These are phyloP conservation scores for Euphorbia pulcherrima DNA, from an alignment of 345 rosid genomes.

Conservation along the genomic window DNA sequence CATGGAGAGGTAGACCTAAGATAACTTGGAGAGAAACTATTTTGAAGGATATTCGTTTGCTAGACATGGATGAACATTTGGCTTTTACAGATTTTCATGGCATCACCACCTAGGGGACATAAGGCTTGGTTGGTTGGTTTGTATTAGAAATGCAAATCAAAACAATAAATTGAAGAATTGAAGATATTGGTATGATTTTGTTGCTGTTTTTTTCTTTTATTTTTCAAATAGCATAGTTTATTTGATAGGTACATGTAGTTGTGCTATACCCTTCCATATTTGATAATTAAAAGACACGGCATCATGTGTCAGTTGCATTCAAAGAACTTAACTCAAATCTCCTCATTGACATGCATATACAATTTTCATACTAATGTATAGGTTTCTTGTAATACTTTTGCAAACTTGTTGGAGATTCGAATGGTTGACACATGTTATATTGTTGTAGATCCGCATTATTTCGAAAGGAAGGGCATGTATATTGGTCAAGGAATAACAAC, in stretches of 20 bases:
- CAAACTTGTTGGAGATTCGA: slow-evolving; percentile 12
- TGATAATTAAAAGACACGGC: background rate
- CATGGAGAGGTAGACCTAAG: too few relatives aligned
- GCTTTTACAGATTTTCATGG: too few relatives aligned
- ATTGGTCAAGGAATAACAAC: slow-evolving; percentile 85
- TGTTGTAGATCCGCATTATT: slow-evolving; percentile 69
- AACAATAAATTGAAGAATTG: background rate
- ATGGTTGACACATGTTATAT: slow-evolving; percentile 25
- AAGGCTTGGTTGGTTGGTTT: too few relatives aligned
- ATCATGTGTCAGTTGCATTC: background rate
- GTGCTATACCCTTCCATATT: background rate
- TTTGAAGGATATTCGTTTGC: too few relatives aligned
- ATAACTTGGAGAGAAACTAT: too few relatives aligned
- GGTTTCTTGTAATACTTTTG: background rate
- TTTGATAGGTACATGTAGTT: background rate
- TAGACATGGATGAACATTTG: too few relatives aligned
- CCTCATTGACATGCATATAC: background rate
- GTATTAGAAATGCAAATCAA: background rate
- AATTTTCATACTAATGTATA: background rate
- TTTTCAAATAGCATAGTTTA: background rate
- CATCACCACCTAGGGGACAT: too few relatives aligned
- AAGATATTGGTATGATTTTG: background rate
- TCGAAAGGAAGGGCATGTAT: slow-evolving; percentile 72
- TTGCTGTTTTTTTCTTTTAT: background rate
- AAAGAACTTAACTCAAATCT: background rate